phyloP scores from a whole-genome alignment of 768 basidiomycete species.

The Cyclocybe aegerita region DNA sequence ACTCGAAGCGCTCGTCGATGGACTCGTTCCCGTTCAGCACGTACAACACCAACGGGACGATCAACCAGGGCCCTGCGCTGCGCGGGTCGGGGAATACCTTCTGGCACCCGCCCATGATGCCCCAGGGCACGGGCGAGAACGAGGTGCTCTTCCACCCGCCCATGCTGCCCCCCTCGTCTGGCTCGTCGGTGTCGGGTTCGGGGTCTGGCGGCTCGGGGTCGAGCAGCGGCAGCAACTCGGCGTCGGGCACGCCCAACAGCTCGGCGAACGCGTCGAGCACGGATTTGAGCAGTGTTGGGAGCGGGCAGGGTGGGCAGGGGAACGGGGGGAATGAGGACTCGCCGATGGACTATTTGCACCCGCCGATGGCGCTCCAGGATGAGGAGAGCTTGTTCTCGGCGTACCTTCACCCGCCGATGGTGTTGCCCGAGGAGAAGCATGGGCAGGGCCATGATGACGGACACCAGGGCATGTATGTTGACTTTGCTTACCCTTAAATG shows the following conservation, averaged over 20 bases:
- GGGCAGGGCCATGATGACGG: constrained; percentile 13
- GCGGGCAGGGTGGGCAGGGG: constrained; percentile 4
- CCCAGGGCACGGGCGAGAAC: constrained; percentile 40
- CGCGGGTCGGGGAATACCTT: constrained; percentile 62
- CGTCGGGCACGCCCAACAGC: background rate
- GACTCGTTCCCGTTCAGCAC: constrained; percentile 59
- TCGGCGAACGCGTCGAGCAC: constrained; percentile 6
- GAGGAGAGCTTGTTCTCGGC: constrained; percentile 60
- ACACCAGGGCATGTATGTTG: constrained; percentile 25
- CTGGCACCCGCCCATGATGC: constrained; percentile 80
- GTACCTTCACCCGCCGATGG: constrained; percentile 47
- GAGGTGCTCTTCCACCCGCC: constrained; percentile 68
- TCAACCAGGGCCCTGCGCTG: constrained; percentile 43
- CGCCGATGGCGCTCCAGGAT: constrained; percentile 59
- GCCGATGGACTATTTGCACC: constrained; percentile 74
- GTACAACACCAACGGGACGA: constrained; percentile 40
- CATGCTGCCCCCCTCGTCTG: background rate
- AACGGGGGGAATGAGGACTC: constrained; percentile 43
- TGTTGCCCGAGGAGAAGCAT: constrained; percentile 33
- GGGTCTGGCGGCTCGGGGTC: background rate
- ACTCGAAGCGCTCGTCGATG: constrained; percentile 63
- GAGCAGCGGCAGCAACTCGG: constrained; percentile 1
- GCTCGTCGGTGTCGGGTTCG: background rate
- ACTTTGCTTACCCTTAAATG: constrained; percentile 13
- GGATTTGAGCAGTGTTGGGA: constrained; percentile 3